Evolutionary conservation across 2,329 filamentous ascomycete genomes (phyloP), one percentile per base, ranked within the genome.

Genomic region (Alternaria arbusti): DNA sequence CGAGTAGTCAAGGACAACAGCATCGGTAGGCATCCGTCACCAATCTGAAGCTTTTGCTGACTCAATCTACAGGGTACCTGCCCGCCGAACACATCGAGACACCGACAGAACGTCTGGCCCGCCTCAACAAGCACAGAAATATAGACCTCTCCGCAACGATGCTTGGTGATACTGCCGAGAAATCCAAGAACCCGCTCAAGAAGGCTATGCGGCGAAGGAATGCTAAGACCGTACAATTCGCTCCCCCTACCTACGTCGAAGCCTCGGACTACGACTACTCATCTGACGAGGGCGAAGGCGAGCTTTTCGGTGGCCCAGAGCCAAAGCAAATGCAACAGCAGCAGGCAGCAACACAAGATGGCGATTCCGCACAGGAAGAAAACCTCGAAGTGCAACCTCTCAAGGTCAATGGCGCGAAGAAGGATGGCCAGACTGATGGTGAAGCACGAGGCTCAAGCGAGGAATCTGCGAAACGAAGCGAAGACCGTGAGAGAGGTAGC

Each of bases 11-110:
- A 98, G 81, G 96, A 99, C 81, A 96, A 92, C 79, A 98, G 94
- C 78, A 99, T 99, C 80, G 89, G 89, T 90, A 80, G 64, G 85
- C 74, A 15, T 20, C 17, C 26, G 30, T 8, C 2, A 9, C 40
- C 17, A 7, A n/a, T 1, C 2, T 23, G 9, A 11, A 26, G 12
- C 23, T 17, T 20, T 45, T 12, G 56, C 66, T 72, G 30, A 52
- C 15, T 40, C 0, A 43, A n/a, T 5, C 6, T n/a, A n/a, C 26
- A 97, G 95, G 95, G 46, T 99, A 99, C 77, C 85, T 99, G 59
- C 96, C 96, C 54, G 96, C 96, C 52, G 96, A 99, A 80, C 96
- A 99, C 78, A 99, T 99, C 69, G 96, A 99, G 80, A 99, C 96
- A 9, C 96, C 96, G 3, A 97, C 95, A 15, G 96, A 99, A 84